phyloP scores from a whole-genome alignment of 1,284 basidiomycete genomes.

The Somion occarium region DNA sequence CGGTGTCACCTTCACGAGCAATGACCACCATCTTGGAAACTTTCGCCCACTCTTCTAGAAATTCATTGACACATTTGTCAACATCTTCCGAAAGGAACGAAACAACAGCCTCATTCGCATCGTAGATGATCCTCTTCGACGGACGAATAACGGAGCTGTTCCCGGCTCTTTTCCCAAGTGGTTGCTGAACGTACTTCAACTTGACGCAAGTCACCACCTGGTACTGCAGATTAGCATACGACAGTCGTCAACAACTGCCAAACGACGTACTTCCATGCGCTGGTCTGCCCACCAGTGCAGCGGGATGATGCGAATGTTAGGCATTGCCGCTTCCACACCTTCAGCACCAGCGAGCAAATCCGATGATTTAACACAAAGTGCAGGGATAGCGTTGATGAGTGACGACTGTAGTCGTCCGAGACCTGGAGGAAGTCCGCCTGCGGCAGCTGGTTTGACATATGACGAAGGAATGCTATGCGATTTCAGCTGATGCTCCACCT shows the following conservation, averaged over 20 bases:
- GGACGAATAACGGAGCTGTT: conserved; percentile 64
- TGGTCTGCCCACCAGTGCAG: conserved; percentile 88
- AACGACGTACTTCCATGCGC: conserved; percentile 43
- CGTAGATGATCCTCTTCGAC: conserved; percentile 82
- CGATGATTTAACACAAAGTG: conserved; percentile 75
- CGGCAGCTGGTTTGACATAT: conserved; percentile 60
- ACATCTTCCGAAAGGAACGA: conserved; percentile 84
- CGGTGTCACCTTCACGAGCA: conserved; percentile 76
- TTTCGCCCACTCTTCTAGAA: conserved; percentile 86
- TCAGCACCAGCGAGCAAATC: conserved; percentile 78
- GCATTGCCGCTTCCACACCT: conserved; percentile 85
- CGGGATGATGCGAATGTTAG: conserved; percentile 84
- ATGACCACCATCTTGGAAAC: conserved; percentile 91
- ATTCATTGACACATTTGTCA: conserved; percentile 82
- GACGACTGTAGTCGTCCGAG: conserved; percentile 59
- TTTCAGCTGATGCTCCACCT: conserved; percentile 86
- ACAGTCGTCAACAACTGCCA: conserved; percentile 9
- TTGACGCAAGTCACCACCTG: conserved; percentile 84
- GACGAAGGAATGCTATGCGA: conserved; percentile 74
- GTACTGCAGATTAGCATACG: neutral
- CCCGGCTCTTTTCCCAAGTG: conserved; percentile 65
- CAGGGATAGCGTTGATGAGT: conserved; percentile 70
- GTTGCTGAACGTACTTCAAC: conserved; percentile 82
- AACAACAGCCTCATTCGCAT: conserved; percentile 78
- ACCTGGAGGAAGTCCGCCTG: conserved; percentile 38